A percentile compares a stretch with the other conserved stretches of the same genome.
Conservation (phyloP, 768 basidiomycete species). For the Leccinum uliginosum region DNA sequence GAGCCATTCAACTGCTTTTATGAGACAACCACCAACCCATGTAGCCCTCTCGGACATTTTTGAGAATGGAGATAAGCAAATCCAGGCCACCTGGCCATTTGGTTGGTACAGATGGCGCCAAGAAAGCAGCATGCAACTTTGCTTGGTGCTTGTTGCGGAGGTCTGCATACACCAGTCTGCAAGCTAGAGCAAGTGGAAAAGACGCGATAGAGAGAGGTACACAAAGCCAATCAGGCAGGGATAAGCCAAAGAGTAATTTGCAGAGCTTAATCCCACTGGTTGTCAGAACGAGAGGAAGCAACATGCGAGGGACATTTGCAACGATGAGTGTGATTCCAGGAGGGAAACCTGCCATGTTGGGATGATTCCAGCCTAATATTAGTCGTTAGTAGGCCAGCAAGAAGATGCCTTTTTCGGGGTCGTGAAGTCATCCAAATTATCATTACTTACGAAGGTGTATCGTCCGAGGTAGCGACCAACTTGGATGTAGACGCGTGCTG, state of each 20-base stretch:
- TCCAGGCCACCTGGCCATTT: conserved; percentile 35
- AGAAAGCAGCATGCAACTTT: conserved; percentile 20
- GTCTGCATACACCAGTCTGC: conserved; percentile 7
- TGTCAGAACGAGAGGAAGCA: conserved; percentile 10
- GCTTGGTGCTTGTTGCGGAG: conserved; percentile 8
- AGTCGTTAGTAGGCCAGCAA: background rate
- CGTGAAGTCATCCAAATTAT: background rate
- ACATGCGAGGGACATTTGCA: conserved; percentile 18
- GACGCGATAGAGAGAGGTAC: conserved; percentile 14
- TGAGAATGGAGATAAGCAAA: conserved; percentile 18
- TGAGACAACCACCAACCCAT: conserved; percentile 16
- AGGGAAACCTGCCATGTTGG: conserved; percentile 24
- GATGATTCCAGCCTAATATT: background rate
- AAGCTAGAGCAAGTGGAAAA: conserved; percentile 17
- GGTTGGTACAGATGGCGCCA: conserved; percentile 30
- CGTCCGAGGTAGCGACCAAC: background rate
- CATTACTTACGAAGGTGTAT: background rate
- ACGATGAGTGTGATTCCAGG: conserved; percentile 27
- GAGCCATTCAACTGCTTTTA: background rate
- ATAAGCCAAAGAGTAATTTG: conserved; percentile 1
- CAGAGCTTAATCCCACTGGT: conserved; percentile 8
- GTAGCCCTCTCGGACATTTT: conserved; percentile 20
- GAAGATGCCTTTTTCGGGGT: background rate
- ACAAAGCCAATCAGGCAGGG: conserved; percentile 9
- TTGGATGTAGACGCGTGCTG: too few relatives aligned